Base-by-base conservation (phyloP, 805 yeast genomes). In the Lachancea kluyveri region DNA sequence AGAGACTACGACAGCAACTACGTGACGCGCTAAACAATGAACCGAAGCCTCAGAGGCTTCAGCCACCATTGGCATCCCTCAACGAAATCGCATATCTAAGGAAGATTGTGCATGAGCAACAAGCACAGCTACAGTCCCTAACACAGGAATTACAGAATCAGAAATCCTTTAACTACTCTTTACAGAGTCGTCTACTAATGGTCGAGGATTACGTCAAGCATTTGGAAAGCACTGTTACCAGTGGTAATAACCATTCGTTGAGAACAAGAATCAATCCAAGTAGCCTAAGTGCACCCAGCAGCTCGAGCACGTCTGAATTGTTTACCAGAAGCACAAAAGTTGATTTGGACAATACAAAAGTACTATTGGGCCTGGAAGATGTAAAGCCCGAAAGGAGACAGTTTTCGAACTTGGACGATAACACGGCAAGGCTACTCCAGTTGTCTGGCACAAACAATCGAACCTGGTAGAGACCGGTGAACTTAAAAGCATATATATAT, bases 21-120 rank as follows among this genome's bases (percentile, higher is more conserved):
- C 26, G 39, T 12, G 39, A 32, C 28, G 32, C 30, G 3, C 23
- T 30, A 21, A 19, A 23, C 8, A 27, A 17, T 7, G 27, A n/a
- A 3, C 21, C 24, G 21, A n/a, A 24, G 18, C 17, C 32, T 9
- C 24, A 17, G 29, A 27, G 12, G 22, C 16, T 14, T 26, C 24
- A 15, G 10, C 37, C 6, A 40, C 31, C 27, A 36, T 32, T 15
- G 8, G 18, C 41, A 8, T n/a, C 41, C 22, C 18, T 37, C 28
- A 36, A 39, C 13, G 49, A 46, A 24, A 26, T 48, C 14, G 39
- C 44, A 20, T 28, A 33, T 10, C 36, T 50, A 32, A 43, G 40
- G 25, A 37, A 38, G 7, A 31, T 36, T 8, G 31, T 52, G 4
- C 31, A 42, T 21, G 44, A 43, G 17, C 56, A 51, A 25, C 50